Evolutionary conservation across 2,329 filamentous ascomycete genomes (phyloP).

Genomic region (Alternaria dauci): DNA sequence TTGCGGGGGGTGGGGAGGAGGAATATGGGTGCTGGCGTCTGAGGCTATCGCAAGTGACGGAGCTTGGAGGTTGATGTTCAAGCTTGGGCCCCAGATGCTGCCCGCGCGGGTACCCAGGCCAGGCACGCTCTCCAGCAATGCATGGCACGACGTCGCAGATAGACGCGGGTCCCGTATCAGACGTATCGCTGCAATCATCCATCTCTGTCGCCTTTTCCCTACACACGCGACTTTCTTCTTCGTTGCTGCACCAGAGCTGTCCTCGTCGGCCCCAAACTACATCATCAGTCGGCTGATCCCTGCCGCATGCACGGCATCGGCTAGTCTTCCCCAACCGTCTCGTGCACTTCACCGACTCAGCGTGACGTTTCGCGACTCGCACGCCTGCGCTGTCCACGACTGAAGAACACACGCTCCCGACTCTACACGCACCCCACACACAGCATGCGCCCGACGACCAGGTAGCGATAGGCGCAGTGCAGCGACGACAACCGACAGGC

Average conservation of each 20-base stretch:
- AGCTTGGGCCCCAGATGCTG: slow-evolving; percentile 23
- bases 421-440: slow-evolving; percentile 8
- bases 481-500: slow-evolving; percentile 23
- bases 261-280: slow-evolving; percentile 30
- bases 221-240: not conserved
- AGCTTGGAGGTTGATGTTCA: slow-evolving; percentile 40
- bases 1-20: not conserved
- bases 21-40: slow-evolving; percentile 7
- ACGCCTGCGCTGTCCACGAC: slow-evolving; percentile 1
- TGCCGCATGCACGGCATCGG: slow-evolving; percentile 34
- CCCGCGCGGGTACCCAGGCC: slow-evolving; percentile 14
- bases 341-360: slow-evolving; percentile 39
- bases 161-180: not conserved
- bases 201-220: not conserved
- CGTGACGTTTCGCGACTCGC: slow-evolving; percentile 33
- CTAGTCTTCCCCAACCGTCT: slow-evolving; percentile 33
- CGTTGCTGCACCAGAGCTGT: slow-evolving; percentile 6
- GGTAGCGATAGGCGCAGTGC: slow-evolving; percentile 42
- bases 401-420: not conserved
- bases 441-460: slow-evolving; percentile 40
- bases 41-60: slow-evolving; percentile 22
- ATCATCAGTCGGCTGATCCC: slow-evolving; percentile 43
- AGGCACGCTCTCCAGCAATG: not conserved
- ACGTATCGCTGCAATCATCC: not conserved
- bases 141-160: slow-evolving; percentile 14